These are phyloP conservation scores for Penicillium sp. DNA, from an alignment of 2,329 filamentous ascomycete genomes.

Conservation along the genomic window DNA sequence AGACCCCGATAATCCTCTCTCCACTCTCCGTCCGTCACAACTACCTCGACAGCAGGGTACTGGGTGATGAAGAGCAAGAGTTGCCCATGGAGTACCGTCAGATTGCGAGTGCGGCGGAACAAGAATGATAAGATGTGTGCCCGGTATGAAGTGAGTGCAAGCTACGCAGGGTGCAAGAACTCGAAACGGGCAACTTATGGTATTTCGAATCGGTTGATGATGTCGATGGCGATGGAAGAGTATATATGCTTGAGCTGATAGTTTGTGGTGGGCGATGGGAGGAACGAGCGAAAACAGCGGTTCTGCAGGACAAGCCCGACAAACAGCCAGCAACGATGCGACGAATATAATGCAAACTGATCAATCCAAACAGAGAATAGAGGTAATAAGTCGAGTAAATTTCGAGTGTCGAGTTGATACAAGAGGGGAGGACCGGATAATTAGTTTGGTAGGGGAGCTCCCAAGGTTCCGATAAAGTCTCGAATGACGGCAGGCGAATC, in stretches of 20 bases:
- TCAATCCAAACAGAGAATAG: background rate
- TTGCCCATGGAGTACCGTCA: slow-evolving; percentile 28
- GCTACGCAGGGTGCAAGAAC: too few relatives aligned
- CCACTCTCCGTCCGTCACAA: slow-evolving; percentile 29
- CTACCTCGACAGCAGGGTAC: slow-evolving; percentile 32
- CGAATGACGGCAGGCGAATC: slow-evolving; percentile 5
- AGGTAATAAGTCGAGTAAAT: background rate
- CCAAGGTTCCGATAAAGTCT: slow-evolving; percentile 12
- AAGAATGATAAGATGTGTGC: background rate
- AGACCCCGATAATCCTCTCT: slow-evolving; percentile 8
- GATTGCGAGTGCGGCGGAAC: background rate
- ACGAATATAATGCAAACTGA: background rate
- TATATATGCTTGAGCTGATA: slow-evolving; percentile 3
- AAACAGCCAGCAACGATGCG: background rate
- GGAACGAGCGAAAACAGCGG: background rate
- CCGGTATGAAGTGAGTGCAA: background rate
- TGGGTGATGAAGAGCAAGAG: slow-evolving; percentile 21
- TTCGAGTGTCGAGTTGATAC: background rate
- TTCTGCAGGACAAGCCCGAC: background rate
- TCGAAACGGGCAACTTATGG: background rate
- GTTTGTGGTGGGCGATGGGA: background rate
- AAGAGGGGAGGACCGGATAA: background rate
- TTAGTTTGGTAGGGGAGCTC: slow-evolving; percentile 4
- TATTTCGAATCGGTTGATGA: background rate
- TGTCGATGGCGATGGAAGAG: background rate